Evolutionary conservation across 148 eudicot species (phyloP).

Genomic region (Nyssa sinensis): DNA sequence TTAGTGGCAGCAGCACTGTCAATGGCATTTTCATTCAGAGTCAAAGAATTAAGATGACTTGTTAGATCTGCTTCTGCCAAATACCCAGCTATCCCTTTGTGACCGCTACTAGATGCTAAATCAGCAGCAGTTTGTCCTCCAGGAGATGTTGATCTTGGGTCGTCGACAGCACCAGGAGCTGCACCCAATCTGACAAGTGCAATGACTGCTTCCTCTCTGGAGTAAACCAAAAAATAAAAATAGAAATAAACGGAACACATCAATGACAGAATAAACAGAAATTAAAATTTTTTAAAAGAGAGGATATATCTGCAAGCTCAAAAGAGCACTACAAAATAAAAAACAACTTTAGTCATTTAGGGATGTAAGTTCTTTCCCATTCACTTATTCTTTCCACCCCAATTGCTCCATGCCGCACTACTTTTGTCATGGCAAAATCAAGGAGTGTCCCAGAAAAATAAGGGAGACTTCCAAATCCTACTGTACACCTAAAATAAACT

Average conservation of each 20-base stretch:
- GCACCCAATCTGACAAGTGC: slow-evolving; percentile 60
- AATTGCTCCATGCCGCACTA: no score
- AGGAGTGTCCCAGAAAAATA: no score
- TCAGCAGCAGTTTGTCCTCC: slow-evolving; percentile 65
- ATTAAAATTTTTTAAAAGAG: no score
- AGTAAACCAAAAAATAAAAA: slow-evolving; percentile 5
- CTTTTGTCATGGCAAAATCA: no score
- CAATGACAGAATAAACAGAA: background rate
- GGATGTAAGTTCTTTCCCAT: no score
- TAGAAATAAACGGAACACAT: background rate
- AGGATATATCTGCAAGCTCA: no score
- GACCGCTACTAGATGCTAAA: slow-evolving; percentile 64
- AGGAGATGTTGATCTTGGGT: slow-evolving; percentile 62
- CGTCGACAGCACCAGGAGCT: slow-evolving; percentile 52
- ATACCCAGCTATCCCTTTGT: slow-evolving; percentile 71
- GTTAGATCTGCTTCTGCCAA: slow-evolving; percentile 66
- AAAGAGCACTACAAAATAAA: no score
- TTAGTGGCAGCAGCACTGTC: slow-evolving; percentile 21
- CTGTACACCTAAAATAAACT: no score
- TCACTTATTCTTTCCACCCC: no score
- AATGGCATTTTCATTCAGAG: slow-evolving; percentile 33
- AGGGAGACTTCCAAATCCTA: no score
- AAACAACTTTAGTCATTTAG: no score
- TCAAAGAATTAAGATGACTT: slow-evolving; percentile 45
- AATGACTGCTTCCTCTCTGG: slow-evolving; percentile 59